phyloP scores from a whole-genome alignment of 768 basidiomycete genomes.

The Podaxis pistillaris region DNA sequence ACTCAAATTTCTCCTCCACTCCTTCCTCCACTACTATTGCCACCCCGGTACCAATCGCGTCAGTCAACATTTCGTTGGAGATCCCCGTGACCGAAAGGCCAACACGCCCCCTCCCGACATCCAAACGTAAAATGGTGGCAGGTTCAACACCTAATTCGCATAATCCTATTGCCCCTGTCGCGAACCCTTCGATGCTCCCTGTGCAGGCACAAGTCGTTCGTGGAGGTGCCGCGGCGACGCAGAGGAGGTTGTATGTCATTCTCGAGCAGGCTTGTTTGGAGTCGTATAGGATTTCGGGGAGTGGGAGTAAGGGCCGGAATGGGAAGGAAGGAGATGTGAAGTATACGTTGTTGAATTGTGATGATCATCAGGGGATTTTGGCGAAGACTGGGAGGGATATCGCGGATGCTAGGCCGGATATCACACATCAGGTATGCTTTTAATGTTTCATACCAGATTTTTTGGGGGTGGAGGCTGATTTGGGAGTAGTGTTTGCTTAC shows the following conservation, averaged over 20 bases:
- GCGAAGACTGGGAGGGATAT: slow-evolving; percentile 98
- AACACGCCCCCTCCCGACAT: slow-evolving; percentile 59
- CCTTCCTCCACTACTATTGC: slow-evolving; percentile 19
- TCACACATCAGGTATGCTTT: slow-evolving; percentile 87
- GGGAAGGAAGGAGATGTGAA: slow-evolving; percentile 80
- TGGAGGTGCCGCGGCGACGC: slow-evolving; percentile 47
- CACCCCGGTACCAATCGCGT: slow-evolving; percentile 12
- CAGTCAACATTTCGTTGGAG: not conserved
- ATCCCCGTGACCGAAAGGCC: slow-evolving; percentile 41
- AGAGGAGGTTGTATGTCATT: slow-evolving; percentile 82
- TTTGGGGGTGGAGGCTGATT: slow-evolving; percentile 1
- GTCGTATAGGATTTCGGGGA: slow-evolving; percentile 81
- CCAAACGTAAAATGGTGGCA: slow-evolving; percentile 54
- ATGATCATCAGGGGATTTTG: slow-evolving; percentile 97
- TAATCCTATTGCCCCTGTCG: slow-evolving; percentile 45
- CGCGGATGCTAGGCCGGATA: slow-evolving; percentile 98
- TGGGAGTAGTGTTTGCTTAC: slow-evolving; percentile 83
- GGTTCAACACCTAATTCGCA: slow-evolving; percentile 30
- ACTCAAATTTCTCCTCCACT: slow-evolving; percentile 19
- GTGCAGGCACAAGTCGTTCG: slow-evolving; percentile 75
- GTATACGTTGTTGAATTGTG: slow-evolving; percentile 96
- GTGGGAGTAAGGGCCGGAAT: slow-evolving; percentile 50
- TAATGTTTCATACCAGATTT: not conserved
- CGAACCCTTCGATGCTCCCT: slow-evolving; percentile 81
- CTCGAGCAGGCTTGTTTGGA: slow-evolving; percentile 95